phyloP scores from a whole-genome alignment of 768 basidiomycete genomes.

The Naganishia kalamii region DNA sequence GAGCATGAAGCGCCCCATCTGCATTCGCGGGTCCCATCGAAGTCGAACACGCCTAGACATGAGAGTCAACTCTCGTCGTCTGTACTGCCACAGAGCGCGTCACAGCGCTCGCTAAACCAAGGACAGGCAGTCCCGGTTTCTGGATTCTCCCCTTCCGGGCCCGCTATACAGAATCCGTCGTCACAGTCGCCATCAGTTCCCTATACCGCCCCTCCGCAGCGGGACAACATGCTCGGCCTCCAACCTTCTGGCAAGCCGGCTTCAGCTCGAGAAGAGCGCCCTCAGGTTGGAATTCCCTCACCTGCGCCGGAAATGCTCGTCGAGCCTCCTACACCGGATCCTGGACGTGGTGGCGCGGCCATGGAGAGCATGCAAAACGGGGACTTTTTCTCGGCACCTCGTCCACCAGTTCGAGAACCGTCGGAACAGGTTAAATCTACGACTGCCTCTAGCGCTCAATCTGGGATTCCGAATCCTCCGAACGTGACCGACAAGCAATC shows the following conservation, averaged over 20 bases:
- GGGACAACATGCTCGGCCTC: not conserved
- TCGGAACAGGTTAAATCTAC: not conserved
- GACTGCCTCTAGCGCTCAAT: not conserved
- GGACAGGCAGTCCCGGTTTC: not conserved
- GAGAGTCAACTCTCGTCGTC: not conserved
- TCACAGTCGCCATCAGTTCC: not conserved
- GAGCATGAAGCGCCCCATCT: not conserved
- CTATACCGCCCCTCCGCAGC: not conserved
- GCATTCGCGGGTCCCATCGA: not conserved
- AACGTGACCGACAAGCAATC: not conserved
- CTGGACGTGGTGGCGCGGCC: not conserved
- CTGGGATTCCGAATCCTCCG: no score
- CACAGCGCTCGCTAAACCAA: not conserved
- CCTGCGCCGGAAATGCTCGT: constrained; percentile 7
- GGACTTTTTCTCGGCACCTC: not conserved
- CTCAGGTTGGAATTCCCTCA: not conserved
- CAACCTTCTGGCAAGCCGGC: no score
- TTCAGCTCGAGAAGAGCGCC: not conserved
- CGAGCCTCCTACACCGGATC: not conserved
- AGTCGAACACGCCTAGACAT: not conserved
- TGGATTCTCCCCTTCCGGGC: not conserved
- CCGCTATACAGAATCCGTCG: not conserved
- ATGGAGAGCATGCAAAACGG: not conserved
- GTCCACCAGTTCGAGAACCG: not conserved
- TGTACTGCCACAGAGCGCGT: not conserved